Evolutionary conservation across 2,329 filamentous ascomycete genomes (phyloP).

Genomic region (Hypoxylon sp.): DNA sequence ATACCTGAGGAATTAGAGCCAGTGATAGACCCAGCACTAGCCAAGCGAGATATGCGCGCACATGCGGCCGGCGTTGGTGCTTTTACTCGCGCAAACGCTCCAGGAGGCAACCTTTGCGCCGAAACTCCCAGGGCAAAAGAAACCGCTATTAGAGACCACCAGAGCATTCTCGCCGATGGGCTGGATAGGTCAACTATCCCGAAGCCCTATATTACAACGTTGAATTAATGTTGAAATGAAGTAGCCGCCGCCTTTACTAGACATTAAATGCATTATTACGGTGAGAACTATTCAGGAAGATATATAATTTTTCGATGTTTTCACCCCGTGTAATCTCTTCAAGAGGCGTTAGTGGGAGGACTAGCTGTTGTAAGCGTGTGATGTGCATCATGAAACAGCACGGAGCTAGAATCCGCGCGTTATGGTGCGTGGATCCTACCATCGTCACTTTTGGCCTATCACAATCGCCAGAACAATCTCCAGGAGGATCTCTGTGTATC

Average conservation of each 20-base stretch:
- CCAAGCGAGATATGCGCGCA: constrained; percentile 42
- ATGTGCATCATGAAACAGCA: constrained; percentile 26
- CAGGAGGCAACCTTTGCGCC: constrained; percentile 43
- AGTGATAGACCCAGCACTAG: constrained; percentile 34
- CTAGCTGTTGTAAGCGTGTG: constrained; percentile 11
- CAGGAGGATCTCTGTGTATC: constrained; percentile 23
- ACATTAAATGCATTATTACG: neutral
- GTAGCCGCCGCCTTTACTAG: neutral
- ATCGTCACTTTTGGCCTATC: constrained; percentile 13
- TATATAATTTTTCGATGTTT: constrained; percentile 5
- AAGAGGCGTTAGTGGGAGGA: neutral
- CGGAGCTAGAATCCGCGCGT: constrained; percentile 16
- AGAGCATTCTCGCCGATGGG: constrained; percentile 23
- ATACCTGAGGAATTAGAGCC: constrained; percentile 45
- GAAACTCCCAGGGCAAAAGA: constrained; percentile 33
- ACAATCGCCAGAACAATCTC: constrained; percentile 3
- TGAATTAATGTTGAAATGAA: neutral
- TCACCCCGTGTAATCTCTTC: neutral
- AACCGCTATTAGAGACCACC: constrained; percentile 26
- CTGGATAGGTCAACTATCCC: constrained; percentile 39
- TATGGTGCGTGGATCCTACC: constrained; percentile 15
- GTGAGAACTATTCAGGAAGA: neutral
- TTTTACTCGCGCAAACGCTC: constrained; percentile 17
- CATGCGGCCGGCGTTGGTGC: constrained; percentile 45
- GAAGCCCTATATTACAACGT: constrained; percentile 5